Evolutionary conservation across 179 eudicot genomes (phyloP).

Genomic region (Silene vulgaris): DNA sequence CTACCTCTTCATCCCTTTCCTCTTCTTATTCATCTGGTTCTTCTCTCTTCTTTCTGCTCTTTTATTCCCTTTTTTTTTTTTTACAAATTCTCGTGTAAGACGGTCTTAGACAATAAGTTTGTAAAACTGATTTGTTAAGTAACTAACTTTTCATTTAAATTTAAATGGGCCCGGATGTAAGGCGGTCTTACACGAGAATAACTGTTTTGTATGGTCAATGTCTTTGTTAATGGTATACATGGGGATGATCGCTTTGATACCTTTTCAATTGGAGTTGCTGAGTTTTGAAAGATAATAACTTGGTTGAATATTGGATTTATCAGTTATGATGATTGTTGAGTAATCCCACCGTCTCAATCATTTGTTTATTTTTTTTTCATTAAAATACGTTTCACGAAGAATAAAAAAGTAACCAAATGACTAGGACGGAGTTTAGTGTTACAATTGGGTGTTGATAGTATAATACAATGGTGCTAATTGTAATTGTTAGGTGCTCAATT

Average conservation of each 20-base stretch:
- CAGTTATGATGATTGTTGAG: too few species aligned
- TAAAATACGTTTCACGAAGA: too few species aligned
- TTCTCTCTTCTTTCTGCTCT: not conserved
- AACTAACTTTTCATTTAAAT: not conserved
- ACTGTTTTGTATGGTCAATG: too few species aligned
- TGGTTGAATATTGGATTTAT: not conserved
- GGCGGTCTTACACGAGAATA: too few species aligned
- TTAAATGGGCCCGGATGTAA: too few species aligned
- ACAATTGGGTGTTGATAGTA: too few species aligned
- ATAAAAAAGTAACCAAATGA: too few species aligned
- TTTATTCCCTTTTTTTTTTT: not conserved
- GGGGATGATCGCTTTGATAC: not conserved
- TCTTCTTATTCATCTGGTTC: constrained; percentile 29
- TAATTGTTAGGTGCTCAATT: not conserved
- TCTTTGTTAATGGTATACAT: not conserved
- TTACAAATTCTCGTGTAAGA: not conserved
- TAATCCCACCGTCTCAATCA: not conserved
- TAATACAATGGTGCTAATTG: not conserved
- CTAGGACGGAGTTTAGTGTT: not conserved
- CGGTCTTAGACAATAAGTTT: not conserved
- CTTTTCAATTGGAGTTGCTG: constrained; percentile 7
- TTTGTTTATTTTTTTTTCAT: not conserved
- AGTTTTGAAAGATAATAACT: constrained; percentile 10
- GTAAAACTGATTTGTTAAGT: not conserved
- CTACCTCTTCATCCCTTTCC: constrained; percentile 17